Evolutionary conservation across 2,329 filamentous ascomycete genomes (phyloP).

Genomic region (Cercospora nicotianae): DNA sequence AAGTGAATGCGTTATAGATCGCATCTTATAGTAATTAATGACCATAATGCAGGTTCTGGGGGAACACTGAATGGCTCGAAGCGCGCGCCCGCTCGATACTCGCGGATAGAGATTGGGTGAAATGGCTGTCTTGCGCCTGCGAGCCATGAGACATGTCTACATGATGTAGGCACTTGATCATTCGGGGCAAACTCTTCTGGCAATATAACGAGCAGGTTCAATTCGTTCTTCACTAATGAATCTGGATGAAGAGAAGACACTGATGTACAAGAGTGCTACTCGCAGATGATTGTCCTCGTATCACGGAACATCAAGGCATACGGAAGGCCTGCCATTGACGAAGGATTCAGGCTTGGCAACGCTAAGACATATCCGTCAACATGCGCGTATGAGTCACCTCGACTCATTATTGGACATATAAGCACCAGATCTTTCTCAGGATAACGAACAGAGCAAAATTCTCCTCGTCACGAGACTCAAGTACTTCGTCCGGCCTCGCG

Average conservation of each 20-base stretch:
- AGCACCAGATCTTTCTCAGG: neutral
- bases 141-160: neutral
- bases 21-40: neutral
- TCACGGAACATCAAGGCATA: neutral
- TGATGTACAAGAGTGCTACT: neutral
- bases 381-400: neutral
- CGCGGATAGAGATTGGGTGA: conserved; percentile 19
- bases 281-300: neutral
- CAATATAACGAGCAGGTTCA: neutral
- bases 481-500: conserved; percentile 16
- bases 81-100: conserved; percentile 27
- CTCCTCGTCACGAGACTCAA: neutral
- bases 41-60: conserved; percentile 24
- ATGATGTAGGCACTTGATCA: neutral
- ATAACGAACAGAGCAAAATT: neutral
- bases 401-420: neutral
- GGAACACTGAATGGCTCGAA: conserved; percentile 34
- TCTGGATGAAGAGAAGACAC: neutral
- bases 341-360: neutral
- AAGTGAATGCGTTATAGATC: neutral
- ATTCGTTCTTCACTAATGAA: neutral
- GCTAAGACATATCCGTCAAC: neutral
- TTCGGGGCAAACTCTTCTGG: neutral
- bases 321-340: neutral
- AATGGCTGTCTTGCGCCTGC: conserved; percentile 10